phyloP scores from a whole-genome alignment of 441 rosid genomes.

The Adansonia madagascariensis region DNA sequence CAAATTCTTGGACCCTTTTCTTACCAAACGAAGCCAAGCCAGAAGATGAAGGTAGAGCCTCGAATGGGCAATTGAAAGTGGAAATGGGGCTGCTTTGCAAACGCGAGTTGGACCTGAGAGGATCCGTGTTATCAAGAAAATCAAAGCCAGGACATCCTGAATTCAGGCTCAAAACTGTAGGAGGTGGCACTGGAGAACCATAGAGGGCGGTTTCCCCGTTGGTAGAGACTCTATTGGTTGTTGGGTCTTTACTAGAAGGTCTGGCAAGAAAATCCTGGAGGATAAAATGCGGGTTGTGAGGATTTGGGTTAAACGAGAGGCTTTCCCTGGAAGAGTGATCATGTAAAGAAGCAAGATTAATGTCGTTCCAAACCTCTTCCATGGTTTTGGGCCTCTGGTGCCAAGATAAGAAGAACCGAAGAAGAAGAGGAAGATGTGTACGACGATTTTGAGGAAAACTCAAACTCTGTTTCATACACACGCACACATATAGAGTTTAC shows the following conservation, averaged over 20 bases:
- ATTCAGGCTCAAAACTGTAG: constrained; percentile 58
- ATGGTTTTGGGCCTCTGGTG: constrained; percentile 42
- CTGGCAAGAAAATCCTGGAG: constrained; percentile 64
- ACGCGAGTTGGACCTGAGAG: constrained; percentile 32
- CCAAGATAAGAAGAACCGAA: constrained; percentile 27
- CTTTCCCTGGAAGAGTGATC: constrained; percentile 33
- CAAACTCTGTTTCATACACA: too few species aligned
- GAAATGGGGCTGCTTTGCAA: constrained; percentile 33
- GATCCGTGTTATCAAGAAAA: constrained; percentile 38
- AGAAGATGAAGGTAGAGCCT: constrained; percentile 37
- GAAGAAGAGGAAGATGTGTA: not conserved
- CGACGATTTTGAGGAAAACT: too few species aligned
- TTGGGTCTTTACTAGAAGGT: constrained; percentile 43
- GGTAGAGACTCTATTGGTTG: constrained; percentile 31
- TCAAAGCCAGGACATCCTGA: constrained; percentile 47
- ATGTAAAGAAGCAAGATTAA: constrained; percentile 55
- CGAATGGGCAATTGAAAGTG: constrained; percentile 39
- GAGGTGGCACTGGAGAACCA: constrained; percentile 30
- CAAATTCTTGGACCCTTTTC: constrained; percentile 47
- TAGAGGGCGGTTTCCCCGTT: constrained; percentile 20
- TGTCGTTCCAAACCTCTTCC: constrained; percentile 86
- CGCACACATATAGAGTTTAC: too few species aligned
- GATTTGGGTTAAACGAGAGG: constrained; percentile 33
- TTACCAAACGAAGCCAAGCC: constrained; percentile 37
- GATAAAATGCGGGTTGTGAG: constrained; percentile 44